These are phyloP conservation scores for Colletotrichum shisoi DNA, from an alignment of 2,329 filamentous ascomycete species.

Conservation along the genomic window DNA sequence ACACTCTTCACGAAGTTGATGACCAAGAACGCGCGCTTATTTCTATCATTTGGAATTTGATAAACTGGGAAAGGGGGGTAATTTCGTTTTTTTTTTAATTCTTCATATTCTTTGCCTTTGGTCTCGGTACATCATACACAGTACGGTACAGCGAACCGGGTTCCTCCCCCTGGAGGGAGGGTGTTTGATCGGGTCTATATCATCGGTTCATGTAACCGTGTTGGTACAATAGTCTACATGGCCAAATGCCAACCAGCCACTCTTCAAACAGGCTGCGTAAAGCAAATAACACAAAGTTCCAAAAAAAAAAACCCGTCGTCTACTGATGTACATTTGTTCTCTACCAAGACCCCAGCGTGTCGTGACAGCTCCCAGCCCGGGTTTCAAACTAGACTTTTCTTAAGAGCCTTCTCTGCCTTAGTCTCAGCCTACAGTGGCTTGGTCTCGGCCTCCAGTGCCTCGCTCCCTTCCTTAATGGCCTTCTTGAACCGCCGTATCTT, in stretches of 20 bases:
- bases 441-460: slow-evolving; percentile 5
- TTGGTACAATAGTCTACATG: slow-evolving; percentile 40
- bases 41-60: background rate
- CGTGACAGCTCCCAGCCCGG: background rate
- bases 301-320: slow-evolving; percentile 24
- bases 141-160: background rate
- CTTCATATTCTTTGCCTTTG: background rate
- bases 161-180: background rate
- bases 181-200: slow-evolving; percentile 17
- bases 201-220: slow-evolving; percentile 36
- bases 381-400: background rate
- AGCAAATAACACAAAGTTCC: slow-evolving; percentile 12
- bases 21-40: slow-evolving; percentile 25
- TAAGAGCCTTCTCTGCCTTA: background rate
- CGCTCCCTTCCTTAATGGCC: background rate
- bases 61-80: slow-evolving; percentile 2
- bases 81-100: background rate
- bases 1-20: slow-evolving; percentile 33
- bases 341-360: background rate
- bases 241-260: slow-evolving; percentile 21
- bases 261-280: background rate
- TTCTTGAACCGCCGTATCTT: slow-evolving; percentile 18
- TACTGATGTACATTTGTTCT: slow-evolving; percentile 27
- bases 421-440: background rate
- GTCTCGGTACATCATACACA: background rate